Evolutionary conservation across 2,329 filamentous ascomycete species (phyloP).

Genomic region (Trichophyton benhamiae): DNA sequence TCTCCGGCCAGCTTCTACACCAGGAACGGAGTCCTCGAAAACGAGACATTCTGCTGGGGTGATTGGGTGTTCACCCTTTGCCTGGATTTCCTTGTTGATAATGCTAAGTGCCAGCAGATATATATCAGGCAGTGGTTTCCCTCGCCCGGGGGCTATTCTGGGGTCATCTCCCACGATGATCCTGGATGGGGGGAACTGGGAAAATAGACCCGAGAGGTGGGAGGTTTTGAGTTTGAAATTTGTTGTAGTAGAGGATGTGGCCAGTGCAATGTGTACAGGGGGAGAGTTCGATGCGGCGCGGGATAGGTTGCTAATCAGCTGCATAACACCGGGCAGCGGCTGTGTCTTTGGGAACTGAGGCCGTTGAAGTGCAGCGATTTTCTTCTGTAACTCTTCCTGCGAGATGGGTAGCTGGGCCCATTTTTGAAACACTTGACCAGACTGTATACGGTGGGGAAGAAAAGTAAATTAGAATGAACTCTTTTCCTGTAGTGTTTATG

Average conservation of each 20-base stretch:
- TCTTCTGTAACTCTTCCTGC: constrained; percentile 51
- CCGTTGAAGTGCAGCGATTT: constrained; percentile 52
- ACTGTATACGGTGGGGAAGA: constrained; percentile 23
- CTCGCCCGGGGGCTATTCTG: constrained; percentile 64
- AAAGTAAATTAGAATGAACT: background rate
- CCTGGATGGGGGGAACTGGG: constrained; percentile 52
- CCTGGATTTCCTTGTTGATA: constrained; percentile 60
- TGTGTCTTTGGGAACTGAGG: constrained; percentile 61
- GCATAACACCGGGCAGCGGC: constrained; percentile 64
- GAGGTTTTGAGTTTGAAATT: constrained; percentile 70
- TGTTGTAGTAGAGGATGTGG: constrained; percentile 59
- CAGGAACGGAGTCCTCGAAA: constrained; percentile 89
- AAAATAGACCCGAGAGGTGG: constrained; percentile 42
- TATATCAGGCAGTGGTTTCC: constrained; percentile 91
- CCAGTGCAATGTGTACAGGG: constrained; percentile 68
- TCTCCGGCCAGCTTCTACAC: constrained; percentile 77
- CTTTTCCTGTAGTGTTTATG: too few relatives aligned
- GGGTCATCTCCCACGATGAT: constrained; percentile 75
- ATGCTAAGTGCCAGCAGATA: constrained; percentile 75
- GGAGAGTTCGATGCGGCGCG: constrained; percentile 25
- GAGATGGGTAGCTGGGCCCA: constrained; percentile 81
- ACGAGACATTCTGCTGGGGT: constrained; percentile 80
- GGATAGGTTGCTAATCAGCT: constrained; percentile 44
- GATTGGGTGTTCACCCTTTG: constrained; percentile 47
- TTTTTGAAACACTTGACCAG: constrained; percentile 53